These are phyloP conservation scores for Spencermartinsiella europaea DNA, from an alignment of 805 yeast species.

Conservation along the genomic window DNA sequence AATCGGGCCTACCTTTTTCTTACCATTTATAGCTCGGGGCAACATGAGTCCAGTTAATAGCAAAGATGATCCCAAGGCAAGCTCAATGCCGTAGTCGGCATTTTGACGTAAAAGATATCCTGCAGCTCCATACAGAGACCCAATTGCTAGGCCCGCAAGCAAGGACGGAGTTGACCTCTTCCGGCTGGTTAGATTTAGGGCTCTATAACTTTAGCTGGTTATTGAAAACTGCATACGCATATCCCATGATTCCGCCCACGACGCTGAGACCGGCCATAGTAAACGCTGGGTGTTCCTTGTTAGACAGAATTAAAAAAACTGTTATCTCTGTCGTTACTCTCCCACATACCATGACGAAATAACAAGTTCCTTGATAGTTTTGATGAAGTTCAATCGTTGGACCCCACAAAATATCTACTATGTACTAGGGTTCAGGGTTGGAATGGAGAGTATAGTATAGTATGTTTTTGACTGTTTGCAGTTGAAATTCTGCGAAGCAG, in stretches of 20 bases:
- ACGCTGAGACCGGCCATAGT: constrained; percentile 66
- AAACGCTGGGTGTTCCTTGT: constrained; percentile 69
- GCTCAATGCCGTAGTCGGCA: constrained; percentile 73
- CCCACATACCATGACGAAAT: too few species aligned
- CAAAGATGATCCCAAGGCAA: constrained; percentile 69
- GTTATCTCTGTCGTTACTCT: too few species aligned
- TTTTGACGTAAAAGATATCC: constrained; percentile 68
- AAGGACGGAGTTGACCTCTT: constrained; percentile 77
- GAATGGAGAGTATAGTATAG: too few species aligned
- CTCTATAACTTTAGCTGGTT: too few species aligned
- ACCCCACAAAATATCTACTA: too few species aligned
- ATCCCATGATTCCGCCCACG: constrained; percentile 70
- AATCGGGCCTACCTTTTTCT: constrained; percentile 76
- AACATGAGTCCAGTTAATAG: constrained; percentile 65
- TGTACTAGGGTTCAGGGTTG: too few species aligned
- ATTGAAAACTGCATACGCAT: constrained; percentile 39
- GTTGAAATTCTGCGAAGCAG: not conserved
- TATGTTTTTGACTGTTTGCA: too few species aligned
- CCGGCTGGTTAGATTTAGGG: constrained; percentile 31
- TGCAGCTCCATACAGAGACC: constrained; percentile 33
- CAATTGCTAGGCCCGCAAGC: constrained; percentile 57
- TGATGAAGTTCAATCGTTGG: too few species aligned
- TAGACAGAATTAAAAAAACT: too few species aligned
- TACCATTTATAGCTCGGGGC: constrained; percentile 59
- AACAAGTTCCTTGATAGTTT: too few species aligned